Evolutionary conservation across 2,329 filamentous ascomycete species (phyloP), one percentile per base, ranked within the genome.

Genomic region (Talaromyces sp.): DNA sequence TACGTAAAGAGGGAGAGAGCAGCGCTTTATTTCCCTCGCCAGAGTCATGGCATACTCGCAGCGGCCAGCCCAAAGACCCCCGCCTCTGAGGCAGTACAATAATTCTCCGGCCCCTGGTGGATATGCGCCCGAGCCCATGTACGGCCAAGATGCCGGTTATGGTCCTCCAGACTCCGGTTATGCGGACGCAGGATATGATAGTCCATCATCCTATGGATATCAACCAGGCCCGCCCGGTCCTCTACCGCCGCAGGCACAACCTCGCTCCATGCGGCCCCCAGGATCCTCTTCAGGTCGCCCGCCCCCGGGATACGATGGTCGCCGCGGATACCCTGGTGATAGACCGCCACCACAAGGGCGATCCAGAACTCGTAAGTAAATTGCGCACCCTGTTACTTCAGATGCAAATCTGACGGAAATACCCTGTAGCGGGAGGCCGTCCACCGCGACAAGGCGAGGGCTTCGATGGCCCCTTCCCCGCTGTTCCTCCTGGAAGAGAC

Each of bases 391-490:
- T 19, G 35, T 39, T 30, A 19, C 16, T 24, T 11, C 27, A 19
- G 5, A 33, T 22, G n/a, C 5, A 22, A 19, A 46, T 46, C 42
- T 48, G 14, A 29, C 45, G 41, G 13, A 46, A 10, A 11, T 19
- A 39, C 20, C n/a, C 35, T 35, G 16, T 51, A 64, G 43, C 60
- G 33, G 44, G 35, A 14, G n/a, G 56, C 44, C 63, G 45, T 44
- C 62, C 60, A 46, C 59, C 61, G 32, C 73, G 70, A 3, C 68
- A 69, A 43, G 76, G 30, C 70, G 75, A 40, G 69, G 72, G 70
- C 24, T 81, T 74, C 68, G 80, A 82, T 51, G 79, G 76, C 57
- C 79, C 79, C 3, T 82, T 81, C 50, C 78, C 79, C 22, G 64
- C 72, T 4, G 79, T 68, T 55, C 72, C 62, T 42, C 66, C 51